A percentile compares a stretch with the other conserved stretches of the same genome.
phyloP scores from a whole-genome alignment of 306 rosid genomes.

The Abrus precatorius region DNA sequence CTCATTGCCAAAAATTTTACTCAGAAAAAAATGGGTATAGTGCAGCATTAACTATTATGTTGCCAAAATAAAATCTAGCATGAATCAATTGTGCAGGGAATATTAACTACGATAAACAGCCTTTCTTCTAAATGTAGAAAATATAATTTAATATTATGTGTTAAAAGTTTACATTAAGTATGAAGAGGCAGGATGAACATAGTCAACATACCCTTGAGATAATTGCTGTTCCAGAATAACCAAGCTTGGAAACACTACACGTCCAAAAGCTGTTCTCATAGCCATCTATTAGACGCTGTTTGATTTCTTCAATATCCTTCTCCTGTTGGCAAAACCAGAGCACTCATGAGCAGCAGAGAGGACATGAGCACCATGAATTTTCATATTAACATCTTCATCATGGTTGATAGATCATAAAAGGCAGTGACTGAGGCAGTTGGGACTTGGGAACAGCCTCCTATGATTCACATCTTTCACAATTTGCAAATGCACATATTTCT shows the following conservation, averaged over 20 bases:
- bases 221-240: slow-evolving; percentile 94
- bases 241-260: slow-evolving; percentile 89
- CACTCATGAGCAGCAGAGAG: slow-evolving; percentile 31
- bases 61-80: neutral
- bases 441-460: slow-evolving; percentile 2
- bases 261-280: slow-evolving; percentile 93
- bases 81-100: slow-evolving; percentile 7
- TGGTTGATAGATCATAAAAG: slow-evolving; percentile 33
- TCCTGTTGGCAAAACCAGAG: slow-evolving; percentile 65
- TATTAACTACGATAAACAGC: neutral
- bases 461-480: slow-evolving; percentile 18
- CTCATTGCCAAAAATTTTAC: slow-evolving; percentile 24
- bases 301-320: slow-evolving; percentile 75
- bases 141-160: slow-evolving; percentile 15
- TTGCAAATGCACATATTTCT: neutral
- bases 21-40: neutral
- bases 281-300: slow-evolving; percentile 70
- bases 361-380: slow-evolving; percentile 23
- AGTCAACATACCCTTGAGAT: slow-evolving; percentile 77
- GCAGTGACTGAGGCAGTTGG: slow-evolving; percentile 3
- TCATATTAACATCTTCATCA: slow-evolving; percentile 24
- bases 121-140: slow-evolving; percentile 17
- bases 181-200: slow-evolving; percentile 35
- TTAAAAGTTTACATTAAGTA: neutral
- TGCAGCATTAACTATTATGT: slow-evolving; percentile 14